Evolutionary conservation across 176 grass and related monocot genomes (phyloP), one percentile per base, ranked within the genome.

Genomic region (Chloris gayana): DNA sequence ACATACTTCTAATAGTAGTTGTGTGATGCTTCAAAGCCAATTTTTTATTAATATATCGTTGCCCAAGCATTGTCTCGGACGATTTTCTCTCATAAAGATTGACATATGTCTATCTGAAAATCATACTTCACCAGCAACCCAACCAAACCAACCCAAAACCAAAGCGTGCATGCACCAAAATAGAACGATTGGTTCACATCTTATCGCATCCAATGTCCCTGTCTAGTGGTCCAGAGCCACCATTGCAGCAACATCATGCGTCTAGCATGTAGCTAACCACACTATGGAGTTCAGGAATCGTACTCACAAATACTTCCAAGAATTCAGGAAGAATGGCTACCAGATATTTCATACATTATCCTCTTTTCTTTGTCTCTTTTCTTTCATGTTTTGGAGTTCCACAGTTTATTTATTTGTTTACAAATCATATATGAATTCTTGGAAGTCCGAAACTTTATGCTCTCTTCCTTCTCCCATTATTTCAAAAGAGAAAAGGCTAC

Each of bases 1-100:
- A 64, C 38, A 85, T 44, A 24, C 13, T 30, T 51, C 30, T 51
- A n/a, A 78, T 13, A 25, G 58, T 79, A 7, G 67, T 79, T 42
- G 44, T 32, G 72, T 4, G 58, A 25, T 27, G 46, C 58, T 85
- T 73, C 24, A 65, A 13, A 5, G n/a, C n/a, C 5, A 77, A 63
- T 22, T 14, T 7, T 49, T 12, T 12, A 0, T 68, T 34, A 46
- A 37, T 61, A 15, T 42, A 17, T 27, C 38, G 11, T 57, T 56
- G 12, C 19, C 0, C 34, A 19, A 38, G 17, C 44, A 74, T 42
- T n/a, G n/a, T 57, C 25, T 18, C 22, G 26, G 24, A 9, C 24
- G 25, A 17, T 60, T 6, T 65, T 53, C 9, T 14, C 4, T 17
- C 33, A 39, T 54, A 10, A 44, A 67, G 33, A 22, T 26, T n/a